Base-by-base conservation (phyloP, 352 stramenopile genomes). In the Globisporangium orthogonon region DNA sequence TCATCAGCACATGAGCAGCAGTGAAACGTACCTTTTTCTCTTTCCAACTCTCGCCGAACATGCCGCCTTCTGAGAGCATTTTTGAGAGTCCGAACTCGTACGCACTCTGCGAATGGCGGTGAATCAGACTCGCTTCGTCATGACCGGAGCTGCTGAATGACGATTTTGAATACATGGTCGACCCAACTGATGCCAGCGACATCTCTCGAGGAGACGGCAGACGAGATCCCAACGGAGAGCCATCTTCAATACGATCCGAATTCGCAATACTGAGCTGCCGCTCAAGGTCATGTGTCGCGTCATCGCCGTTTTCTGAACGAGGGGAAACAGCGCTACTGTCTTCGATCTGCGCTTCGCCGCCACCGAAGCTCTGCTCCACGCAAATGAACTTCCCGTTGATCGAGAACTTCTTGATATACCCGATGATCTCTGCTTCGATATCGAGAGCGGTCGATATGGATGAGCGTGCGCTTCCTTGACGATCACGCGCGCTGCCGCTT, bases 41-140 rank as follows among this genome's bases (percentile, higher is more conserved):
- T n/a, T 86, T 80, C 94, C 96, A 98, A 52, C 87, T 85, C 62
- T 99, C 96, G 28, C 94, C 92, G 65, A 98, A 98, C 7, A 75
- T 73, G 14, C 71, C 71, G 7, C 63, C 71, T 40, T 83, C 76
- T 2, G 62, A 70, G 14, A 91, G 60, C 28, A 91, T 61, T 53
- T 87, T 89, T 10, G 78, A 73, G 28, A 91, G 60, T 18, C 82
- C 78, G 48, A 74, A 61, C 50, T 91, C 82, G 48, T 91, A 91
- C 29, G 78, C 68, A 33, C 68, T 83, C 51, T 72, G 83, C 5
- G 81, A 89, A 39, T 74, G 69, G 29, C 74, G 66, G 1, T 74
- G 75, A 37, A 89, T 79, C n/a, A 89, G 57, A 41, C 39, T 63
- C 15, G 58, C 48, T 9, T 79, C 62, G 5, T 70, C 58, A 9